Evolutionary conservation across 2,329 filamentous ascomycete genomes (phyloP).

Genomic region (Drechslerella stenobrocha): DNA sequence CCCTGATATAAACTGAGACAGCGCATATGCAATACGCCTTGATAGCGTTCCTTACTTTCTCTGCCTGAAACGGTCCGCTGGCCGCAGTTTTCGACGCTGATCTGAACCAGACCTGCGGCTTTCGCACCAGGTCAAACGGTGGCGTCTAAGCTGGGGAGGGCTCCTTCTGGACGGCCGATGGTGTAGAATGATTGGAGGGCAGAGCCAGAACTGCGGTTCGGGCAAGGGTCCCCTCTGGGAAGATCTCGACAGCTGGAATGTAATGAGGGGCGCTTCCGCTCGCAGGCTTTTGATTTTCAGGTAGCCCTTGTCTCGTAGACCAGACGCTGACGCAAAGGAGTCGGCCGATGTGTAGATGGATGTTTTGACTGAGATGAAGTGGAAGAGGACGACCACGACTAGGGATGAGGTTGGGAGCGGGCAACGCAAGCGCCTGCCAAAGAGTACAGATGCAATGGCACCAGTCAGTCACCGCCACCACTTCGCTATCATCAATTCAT

Average conservation of each 20-base stretch:
- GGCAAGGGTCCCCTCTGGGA: slow-evolving; percentile 16
- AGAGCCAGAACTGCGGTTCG: slow-evolving; percentile 20
- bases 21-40: slow-evolving; percentile 2
- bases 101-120: slow-evolving; percentile 5
- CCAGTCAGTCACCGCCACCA: neutral
- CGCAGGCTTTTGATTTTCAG: too few species aligned
- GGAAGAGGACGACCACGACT: neutral
- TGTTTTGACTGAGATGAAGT: neutral
- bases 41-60: neutral
- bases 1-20: slow-evolving; percentile 15
- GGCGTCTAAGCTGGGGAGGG: too few species aligned
- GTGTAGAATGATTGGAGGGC: slow-evolving; percentile 27
- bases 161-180: neutral
- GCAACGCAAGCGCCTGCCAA: neutral
- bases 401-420: slow-evolving; percentile 2
- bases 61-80: neutral
- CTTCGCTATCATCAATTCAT: too few species aligned
- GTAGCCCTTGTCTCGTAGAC: too few species aligned
- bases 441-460: neutral
- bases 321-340: neutral
- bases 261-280: neutral
- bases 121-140: slow-evolving; percentile 5
- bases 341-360: neutral
- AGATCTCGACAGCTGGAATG: slow-evolving; percentile 34
- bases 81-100: neutral